Evolutionary conservation across 805 yeast genomes (phyloP).

Genomic region (Lipomyces sp.): DNA sequence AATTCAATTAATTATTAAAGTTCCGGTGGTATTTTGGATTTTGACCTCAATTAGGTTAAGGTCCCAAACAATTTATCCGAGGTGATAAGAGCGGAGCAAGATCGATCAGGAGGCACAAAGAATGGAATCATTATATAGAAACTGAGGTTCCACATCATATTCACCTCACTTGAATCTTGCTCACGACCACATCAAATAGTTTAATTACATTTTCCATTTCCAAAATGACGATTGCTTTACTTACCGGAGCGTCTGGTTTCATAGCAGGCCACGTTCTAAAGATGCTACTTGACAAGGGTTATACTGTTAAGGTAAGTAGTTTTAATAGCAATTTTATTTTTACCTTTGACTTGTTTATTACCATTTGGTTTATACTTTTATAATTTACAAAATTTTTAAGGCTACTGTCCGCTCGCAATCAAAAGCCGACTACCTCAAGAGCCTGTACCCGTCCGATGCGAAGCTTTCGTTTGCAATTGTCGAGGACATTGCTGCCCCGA

Average conservation of each 20-base stretch:
- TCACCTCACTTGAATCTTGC: not conserved
- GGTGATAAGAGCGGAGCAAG: too few species aligned
- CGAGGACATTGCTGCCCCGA: constrained; percentile 43
- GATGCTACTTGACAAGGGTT: constrained; percentile 49
- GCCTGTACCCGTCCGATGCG: constrained; percentile 39
- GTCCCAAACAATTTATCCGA: too few species aligned
- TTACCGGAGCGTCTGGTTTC: constrained; percentile 59
- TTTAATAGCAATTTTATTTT: constrained; percentile 4
- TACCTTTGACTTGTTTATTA: constrained; percentile 2
- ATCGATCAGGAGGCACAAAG: too few species aligned
- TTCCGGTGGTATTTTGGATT: too few species aligned
- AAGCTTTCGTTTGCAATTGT: constrained; percentile 43
- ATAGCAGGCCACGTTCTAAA: constrained; percentile 56
- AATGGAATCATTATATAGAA: too few species aligned
- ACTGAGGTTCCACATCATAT: not conserved
- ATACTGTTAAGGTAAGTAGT: constrained; percentile 45
- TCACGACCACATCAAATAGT: not conserved
- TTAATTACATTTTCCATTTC: not conserved
- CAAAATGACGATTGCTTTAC: constrained; percentile 44
- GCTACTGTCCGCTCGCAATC: constrained; percentile 54
- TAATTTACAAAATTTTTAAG: constrained; percentile 31
- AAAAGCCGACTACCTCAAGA: constrained; percentile 49
- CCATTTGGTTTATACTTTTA: constrained; percentile 6
- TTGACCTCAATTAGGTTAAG: too few species aligned
- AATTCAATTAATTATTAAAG: too few species aligned